phyloP scores from a whole-genome alignment of 352 stramenopile genomes.

The Discostella stelligera region DNA sequence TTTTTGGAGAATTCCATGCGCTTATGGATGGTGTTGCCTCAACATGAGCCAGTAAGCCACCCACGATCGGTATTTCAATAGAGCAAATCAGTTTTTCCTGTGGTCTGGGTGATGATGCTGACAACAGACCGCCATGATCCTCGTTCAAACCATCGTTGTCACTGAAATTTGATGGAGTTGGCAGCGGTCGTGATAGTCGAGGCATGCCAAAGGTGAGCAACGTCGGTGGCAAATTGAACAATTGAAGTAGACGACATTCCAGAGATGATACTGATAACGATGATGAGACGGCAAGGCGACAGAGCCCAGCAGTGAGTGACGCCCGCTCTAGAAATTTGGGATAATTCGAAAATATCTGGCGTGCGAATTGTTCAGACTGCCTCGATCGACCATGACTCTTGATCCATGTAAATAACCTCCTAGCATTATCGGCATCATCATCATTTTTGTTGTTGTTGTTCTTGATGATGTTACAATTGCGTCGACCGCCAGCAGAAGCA shows the following conservation, averaged over 20 bases:
- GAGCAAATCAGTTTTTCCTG: slow-evolving; percentile 14
- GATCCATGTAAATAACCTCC: neutral
- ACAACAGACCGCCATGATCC: too few relatives aligned
- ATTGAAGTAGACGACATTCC: slow-evolving; percentile 10
- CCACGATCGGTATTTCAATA: slow-evolving; percentile 34
- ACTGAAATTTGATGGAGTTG: too few relatives aligned
- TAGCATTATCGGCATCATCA: neutral
- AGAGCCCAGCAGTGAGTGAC: slow-evolving; percentile 23
- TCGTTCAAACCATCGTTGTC: too few relatives aligned
- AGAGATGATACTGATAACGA: neutral
- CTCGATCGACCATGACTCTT: neutral
- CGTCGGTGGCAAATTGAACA: slow-evolving; percentile 11
- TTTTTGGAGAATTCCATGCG: too few relatives aligned
- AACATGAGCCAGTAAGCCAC: slow-evolving; percentile 21
- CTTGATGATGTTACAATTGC: neutral
- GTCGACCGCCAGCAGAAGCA: neutral
- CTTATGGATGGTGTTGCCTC: neutral
- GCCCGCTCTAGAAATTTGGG: slow-evolving; percentile 17
- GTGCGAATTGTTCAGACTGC: neutral
- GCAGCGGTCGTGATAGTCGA: neutral
- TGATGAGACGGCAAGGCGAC: neutral
- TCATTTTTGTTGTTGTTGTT: neutral
- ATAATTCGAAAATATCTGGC: slow-evolving; percentile 23
- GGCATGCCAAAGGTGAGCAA: slow-evolving; percentile 29
- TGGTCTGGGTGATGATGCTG: too few relatives aligned